Percentiles rank a stretch among this genome's conserved stretches.
These are phyloP conservation scores for Candida verbasci DNA, from an alignment of 805 yeast genomes.

Conservation along the genomic window DNA sequence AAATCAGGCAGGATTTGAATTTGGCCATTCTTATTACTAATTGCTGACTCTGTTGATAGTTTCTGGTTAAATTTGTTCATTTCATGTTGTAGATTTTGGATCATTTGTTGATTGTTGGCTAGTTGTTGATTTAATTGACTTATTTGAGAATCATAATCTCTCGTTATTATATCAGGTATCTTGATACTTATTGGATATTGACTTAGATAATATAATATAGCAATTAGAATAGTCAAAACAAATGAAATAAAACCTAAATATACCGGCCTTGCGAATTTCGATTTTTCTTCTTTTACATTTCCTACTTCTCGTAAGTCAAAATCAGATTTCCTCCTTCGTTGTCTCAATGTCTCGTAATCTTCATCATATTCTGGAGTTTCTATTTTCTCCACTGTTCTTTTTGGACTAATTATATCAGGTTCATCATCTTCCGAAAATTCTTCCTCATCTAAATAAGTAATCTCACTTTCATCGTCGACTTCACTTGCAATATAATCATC, in stretches of 20 bases:
- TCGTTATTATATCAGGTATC: too few relatives aligned
- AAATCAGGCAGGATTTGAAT: conserved; percentile 39
- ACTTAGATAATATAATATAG: neutral
- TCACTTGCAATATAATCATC: conserved; percentile 6
- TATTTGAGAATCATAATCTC: neutral
- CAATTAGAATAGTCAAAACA: neutral
- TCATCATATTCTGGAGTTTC: too few relatives aligned
- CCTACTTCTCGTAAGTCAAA: too few relatives aligned
- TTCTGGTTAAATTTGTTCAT: neutral
- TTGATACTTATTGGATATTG: neutral
- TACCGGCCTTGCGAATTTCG: too few relatives aligned
- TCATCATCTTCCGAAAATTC: conserved; percentile 5
- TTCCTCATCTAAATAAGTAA: conserved; percentile 3
- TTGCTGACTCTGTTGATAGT: conserved; percentile 10
- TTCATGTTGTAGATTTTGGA: neutral
- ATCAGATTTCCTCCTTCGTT: too few relatives aligned
- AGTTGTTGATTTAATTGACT: neutral
- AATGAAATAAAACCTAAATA: neutral
- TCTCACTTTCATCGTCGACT: conserved; percentile 2
- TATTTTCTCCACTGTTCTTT: too few relatives aligned
- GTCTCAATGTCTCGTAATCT: too few relatives aligned
- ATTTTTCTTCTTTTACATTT: too few relatives aligned
- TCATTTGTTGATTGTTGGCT: neutral
- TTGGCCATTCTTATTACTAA: conserved; percentile 21
- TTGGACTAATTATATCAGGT: neutral